Conservation (phyloP, 768 basidiomycete genomes). For the Crucibulum laeve region DNA sequence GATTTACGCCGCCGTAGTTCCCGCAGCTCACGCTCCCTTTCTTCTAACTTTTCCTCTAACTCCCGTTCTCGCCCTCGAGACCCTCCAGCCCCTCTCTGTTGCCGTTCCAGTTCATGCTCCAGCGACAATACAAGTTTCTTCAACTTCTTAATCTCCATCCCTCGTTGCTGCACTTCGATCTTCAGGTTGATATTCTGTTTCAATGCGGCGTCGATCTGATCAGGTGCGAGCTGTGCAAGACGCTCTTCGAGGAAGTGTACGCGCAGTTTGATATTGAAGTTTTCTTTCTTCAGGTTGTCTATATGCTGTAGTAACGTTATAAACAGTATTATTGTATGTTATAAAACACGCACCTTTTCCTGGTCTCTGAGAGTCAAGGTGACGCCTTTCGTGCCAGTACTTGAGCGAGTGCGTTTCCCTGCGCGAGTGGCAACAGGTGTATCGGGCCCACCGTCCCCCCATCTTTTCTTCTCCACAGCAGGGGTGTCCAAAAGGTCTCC, state of each 20-base stretch:
- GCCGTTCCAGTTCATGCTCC: conserved; percentile 72
- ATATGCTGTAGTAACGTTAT: conserved; percentile 60
- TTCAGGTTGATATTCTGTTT: conserved; percentile 94
- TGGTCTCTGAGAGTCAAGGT: conserved; percentile 89
- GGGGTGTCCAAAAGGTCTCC: conserved; percentile 53
- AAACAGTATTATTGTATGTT: not conserved
- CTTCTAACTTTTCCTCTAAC: conserved; percentile 71
- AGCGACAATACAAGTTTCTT: conserved; percentile 86
- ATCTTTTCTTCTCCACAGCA: conserved; percentile 38
- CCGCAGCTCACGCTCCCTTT: conserved; percentile 63
- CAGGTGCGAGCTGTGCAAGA: conserved; percentile 83
- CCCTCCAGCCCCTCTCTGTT: conserved; percentile 46
- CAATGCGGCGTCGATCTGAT: conserved; percentile 87
- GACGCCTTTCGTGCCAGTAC: conserved; percentile 34
- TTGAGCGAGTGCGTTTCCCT: conserved; percentile 37
- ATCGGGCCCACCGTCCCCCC: conserved; percentile 40
- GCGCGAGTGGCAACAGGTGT: conserved; percentile 44
- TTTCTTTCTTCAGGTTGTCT: conserved; percentile 93
- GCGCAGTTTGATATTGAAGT: conserved; percentile 93
- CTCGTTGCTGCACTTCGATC: conserved; percentile 85
- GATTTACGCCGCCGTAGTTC: conserved; percentile 55
- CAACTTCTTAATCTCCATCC: conserved; percentile 87
- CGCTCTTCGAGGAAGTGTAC: conserved; percentile 95
- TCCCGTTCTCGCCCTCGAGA: conserved; percentile 60
- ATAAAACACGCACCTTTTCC: conserved; percentile 68